Evolutionary conservation across 2,329 filamentous ascomycete species (phyloP).

Genomic region (Diplocarpon mali): DNA sequence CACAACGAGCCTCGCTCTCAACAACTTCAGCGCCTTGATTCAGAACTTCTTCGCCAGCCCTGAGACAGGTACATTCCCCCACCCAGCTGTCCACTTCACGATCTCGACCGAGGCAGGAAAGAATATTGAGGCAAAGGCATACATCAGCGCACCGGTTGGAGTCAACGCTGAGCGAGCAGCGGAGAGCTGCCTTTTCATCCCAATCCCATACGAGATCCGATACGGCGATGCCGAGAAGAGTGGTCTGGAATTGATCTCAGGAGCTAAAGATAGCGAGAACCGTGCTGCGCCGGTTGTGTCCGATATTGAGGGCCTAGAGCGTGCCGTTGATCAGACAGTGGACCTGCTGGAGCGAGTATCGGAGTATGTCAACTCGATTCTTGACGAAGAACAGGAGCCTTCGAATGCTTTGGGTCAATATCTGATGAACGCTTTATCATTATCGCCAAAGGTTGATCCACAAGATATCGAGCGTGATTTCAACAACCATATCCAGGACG

Average conservation of each 20-base stretch:
- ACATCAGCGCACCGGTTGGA: conserved; percentile 91
- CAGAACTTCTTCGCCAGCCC: conserved; percentile 99
- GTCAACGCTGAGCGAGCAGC: conserved; percentile 90
- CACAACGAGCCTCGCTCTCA: conserved; percentile 90
- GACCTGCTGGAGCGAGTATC: conserved; percentile 84
- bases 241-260: conserved; percentile 72
- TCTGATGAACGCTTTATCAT: conserved; percentile 82
- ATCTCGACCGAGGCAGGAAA: conserved; percentile 82
- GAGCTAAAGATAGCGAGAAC: conserved; percentile 68
- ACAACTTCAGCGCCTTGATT: conserved; percentile 96
- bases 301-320: conserved; percentile 82
- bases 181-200: conserved; percentile 95
- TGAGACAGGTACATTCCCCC: conserved; percentile 92
- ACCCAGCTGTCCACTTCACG: conserved; percentile 95
- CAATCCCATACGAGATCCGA: conserved; percentile 87
- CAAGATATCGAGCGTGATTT: conserved; percentile 92
- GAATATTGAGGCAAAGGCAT: conserved; percentile 82
- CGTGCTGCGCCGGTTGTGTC: conserved; percentile 64
- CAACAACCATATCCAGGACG: conserved; percentile 99
- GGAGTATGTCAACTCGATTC: conserved; percentile 83
- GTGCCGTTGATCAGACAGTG: conserved; percentile 76
- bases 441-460: conserved; percentile 89
- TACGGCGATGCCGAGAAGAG: conserved; percentile 72
- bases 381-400: conserved; percentile 86
- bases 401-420: conserved; percentile 90